Evolutionary conservation across 2,329 filamentous ascomycete genomes (phyloP), one percentile per base, ranked within the genome.

Genomic region (Aschersonia sp.): DNA sequence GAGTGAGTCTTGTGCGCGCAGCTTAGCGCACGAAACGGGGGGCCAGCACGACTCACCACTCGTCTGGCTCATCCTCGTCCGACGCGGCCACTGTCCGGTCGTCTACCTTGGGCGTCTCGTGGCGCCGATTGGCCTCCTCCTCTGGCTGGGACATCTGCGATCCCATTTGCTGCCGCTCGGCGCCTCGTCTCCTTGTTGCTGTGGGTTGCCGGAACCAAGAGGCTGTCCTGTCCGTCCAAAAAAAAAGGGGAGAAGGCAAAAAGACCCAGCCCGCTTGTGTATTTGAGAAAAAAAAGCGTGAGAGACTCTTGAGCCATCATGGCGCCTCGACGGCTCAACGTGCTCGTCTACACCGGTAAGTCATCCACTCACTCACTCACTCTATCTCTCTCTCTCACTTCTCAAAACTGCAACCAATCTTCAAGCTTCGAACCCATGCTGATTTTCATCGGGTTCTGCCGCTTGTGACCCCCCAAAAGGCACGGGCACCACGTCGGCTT

Each of bases 281-380:
- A n/a, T n/a, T n/a, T n/a, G n/a, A n/a, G n/a, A 32, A 37, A 37
- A 37, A 8, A 37, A 37, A 4, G 32, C 32, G 32, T 39, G 44
- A 44, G 10, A 11, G 50, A 37, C 32, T 37, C 32, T 37, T 37
- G 8, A 48, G 47, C 10, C 48, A 56, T 47, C 54, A 87, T 90
- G 80, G 69, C 78, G 7, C 67, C 73, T 31, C 79, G 77, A 59
- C 83, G 79, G 60, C 75, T 95, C 68, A 97, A 98, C 62, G 83
- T 98, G 48, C 76, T 97, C 54, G 87, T 98, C 46, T 97, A 97
- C 60, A 84, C 87, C 56, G 88, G 87, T 89, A 70, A 59, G 63
- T 22, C 22, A 22, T 22, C 22, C 22, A 22, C 22, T 22, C 22
- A 22, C 22, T 22, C 22, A 22, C 22, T 22, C 22, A 22, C 22